Conservation (phyloP, 1,284 basidiomycete species). For the Testicularia cyperi region DNA sequence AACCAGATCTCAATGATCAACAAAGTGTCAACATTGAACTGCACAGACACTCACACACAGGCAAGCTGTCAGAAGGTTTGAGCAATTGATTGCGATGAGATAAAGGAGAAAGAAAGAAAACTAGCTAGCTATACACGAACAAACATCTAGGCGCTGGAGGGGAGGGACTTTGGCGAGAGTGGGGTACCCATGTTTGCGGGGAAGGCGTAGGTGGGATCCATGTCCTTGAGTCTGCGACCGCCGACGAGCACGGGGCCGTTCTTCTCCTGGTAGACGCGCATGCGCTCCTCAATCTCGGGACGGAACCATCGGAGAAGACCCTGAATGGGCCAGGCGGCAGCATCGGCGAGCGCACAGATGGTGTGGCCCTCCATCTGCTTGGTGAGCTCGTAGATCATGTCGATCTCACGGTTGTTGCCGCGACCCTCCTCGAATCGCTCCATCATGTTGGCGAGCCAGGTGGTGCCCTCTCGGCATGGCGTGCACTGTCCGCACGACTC, state of each 20-base stretch:
- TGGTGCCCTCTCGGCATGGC: slow-evolving; percentile 81
- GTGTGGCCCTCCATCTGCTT: slow-evolving; percentile 87
- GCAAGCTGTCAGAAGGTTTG: no score
- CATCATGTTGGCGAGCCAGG: slow-evolving; percentile 60
- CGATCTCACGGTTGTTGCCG: slow-evolving; percentile 88
- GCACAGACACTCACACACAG: no score
- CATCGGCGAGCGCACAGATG: slow-evolving; percentile 94
- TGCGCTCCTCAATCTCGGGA: slow-evolving; percentile 73
- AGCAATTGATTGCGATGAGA: no score
- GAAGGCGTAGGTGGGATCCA: slow-evolving; percentile 73
- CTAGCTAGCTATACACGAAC: no score
- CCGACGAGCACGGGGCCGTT: slow-evolving; percentile 88
- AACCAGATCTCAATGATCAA: no score
- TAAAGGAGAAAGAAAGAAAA: no score
- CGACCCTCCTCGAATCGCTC: slow-evolving; percentile 75
- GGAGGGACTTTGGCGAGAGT: slow-evolving; percentile 18
- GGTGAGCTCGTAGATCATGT: slow-evolving; percentile 68
- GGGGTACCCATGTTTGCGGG: slow-evolving; percentile 73
- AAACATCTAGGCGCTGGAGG: no score
- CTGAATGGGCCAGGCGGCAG: slow-evolving; percentile 98
- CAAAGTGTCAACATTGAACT: no score
- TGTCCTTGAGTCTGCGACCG: slow-evolving; percentile 73
- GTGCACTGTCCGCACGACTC: slow-evolving; percentile 99
- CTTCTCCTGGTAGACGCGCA: slow-evolving; percentile 74
- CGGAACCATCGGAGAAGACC: slow-evolving; percentile 91